Percentiles rank a stretch among this genome's conserved stretches.
phyloP scores from a whole-genome alignment of 78 protist species.

The Chrysochromulina parva region DNA sequence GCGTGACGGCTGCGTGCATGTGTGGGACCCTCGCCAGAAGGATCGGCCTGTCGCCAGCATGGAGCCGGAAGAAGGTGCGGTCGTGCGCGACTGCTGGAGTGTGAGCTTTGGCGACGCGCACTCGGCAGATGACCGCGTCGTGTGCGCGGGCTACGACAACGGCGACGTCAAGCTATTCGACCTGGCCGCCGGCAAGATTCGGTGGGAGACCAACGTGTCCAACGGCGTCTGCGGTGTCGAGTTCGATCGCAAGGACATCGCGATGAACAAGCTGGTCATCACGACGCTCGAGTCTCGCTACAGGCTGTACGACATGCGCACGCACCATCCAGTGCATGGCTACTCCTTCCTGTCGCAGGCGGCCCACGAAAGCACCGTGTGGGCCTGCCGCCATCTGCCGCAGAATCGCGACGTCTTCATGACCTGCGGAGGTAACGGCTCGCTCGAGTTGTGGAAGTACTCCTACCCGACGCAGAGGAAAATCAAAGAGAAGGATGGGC shows the following conservation, averaged over 20 bases:
- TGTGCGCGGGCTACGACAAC: conserved; percentile 64
- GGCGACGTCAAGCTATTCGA: conserved; percentile 84
- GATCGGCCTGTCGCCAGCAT: conserved; percentile 56
- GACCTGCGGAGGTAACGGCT: conserved; percentile 72
- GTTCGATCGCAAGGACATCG: conserved; percentile 72
- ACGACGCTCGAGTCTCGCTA: conserved; percentile 58
- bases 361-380: conserved; percentile 57
- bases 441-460: conserved; percentile 51
- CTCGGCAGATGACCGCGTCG: not conserved
- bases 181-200: conserved; percentile 40
- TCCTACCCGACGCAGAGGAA: conserved; percentile 17
- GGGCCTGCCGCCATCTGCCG: conserved; percentile 71
- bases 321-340: conserved; percentile 53
- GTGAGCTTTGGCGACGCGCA: conserved; percentile 72
- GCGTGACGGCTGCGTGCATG: conserved; percentile 63
- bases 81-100: conserved; percentile 76
- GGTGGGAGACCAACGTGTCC: conserved; percentile 62
- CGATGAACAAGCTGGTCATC: conserved; percentile 64
- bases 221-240: conserved; percentile 71
- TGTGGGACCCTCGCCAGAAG: conserved; percentile 76
- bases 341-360: conserved; percentile 46
- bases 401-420: conserved; percentile 70
- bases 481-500: conserved; percentile 34
- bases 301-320: conserved; percentile 53
- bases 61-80: conserved; percentile 36